These are phyloP conservation scores for Tremella fuciformis DNA, from an alignment of 768 basidiomycete species.

Conservation along the genomic window DNA sequence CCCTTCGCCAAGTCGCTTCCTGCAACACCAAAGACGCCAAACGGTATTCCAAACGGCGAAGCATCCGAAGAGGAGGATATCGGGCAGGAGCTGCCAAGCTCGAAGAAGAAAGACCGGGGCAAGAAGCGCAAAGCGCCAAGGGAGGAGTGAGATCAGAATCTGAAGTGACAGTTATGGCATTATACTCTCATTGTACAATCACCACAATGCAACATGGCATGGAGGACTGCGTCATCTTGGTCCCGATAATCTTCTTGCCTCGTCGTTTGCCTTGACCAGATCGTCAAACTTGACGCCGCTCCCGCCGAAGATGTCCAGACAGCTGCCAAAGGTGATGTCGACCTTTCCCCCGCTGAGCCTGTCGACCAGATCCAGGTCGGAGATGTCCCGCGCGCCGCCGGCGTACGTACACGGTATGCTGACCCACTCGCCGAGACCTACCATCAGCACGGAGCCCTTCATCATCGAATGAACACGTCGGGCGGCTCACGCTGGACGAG, in stretches of 20 bases:
- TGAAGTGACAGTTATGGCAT: too few species aligned
- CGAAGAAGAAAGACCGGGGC: constrained; percentile 17
- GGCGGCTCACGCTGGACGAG: constrained; percentile 68
- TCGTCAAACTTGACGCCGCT: constrained; percentile 54
- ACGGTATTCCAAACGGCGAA: neutral
- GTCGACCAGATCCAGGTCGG: constrained; percentile 78
- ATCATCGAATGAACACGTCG: neutral
- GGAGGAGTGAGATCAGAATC: neutral
- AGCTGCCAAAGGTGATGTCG: constrained; percentile 76
- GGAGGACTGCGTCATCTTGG: neutral
- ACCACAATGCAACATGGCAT: neutral
- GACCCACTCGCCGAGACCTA: constrained; percentile 88
- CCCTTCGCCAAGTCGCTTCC: too few species aligned
- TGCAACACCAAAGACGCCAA: neutral
- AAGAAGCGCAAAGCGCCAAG: constrained; percentile 36
- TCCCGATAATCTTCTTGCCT: constrained; percentile 19
- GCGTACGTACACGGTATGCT: constrained; percentile 92
- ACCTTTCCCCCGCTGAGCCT: constrained; percentile 75
- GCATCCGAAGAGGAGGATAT: neutral
- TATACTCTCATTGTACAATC: too few species aligned
- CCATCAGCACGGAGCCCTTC: neutral
- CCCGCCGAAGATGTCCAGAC: constrained; percentile 58
- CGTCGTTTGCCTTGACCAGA: constrained; percentile 51
- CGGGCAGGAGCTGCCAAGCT: neutral
- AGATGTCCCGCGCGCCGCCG: constrained; percentile 82